A percentile compares a stretch with the other conserved stretches of the same genome.
Conservation (phyloP, 1,139 yeast genomes). For the Saccharomycopsis hybrid region DNA sequence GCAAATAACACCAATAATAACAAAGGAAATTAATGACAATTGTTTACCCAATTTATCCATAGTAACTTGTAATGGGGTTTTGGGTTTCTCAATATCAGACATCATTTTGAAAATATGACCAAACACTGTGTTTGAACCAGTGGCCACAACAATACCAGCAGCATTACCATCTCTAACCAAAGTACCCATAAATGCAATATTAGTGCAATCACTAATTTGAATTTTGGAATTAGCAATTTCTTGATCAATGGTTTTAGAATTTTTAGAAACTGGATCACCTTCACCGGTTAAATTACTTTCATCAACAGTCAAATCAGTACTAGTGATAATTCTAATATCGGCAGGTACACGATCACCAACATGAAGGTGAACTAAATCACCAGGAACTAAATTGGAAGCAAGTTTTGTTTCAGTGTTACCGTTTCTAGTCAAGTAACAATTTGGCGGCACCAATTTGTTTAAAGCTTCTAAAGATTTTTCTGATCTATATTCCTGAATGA, state of each 20-base stretch:
- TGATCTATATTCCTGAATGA: conserved; percentile 91
- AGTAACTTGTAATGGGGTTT: conserved; percentile 88
- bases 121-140: conserved; percentile 81
- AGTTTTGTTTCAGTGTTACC: conserved; percentile 70
- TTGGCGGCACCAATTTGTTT: conserved; percentile 87
- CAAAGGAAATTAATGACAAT: conserved; percentile 73
- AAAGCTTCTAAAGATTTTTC: conserved; percentile 91
- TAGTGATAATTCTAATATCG: conserved; percentile 71
- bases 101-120: conserved; percentile 90
- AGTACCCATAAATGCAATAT: conserved; percentile 93
- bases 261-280: conserved; percentile 73
- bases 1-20: conserved; percentile 80
- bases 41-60: conserved; percentile 95
- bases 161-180: conserved; percentile 94
- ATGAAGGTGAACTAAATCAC: conserved; percentile 79
- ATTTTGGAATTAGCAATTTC: conserved; percentile 32
- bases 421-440: conserved; percentile 80
- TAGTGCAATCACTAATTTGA: conserved; percentile 59
- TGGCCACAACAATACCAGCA: conserved; percentile 85
- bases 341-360: conserved; percentile 97
- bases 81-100: conserved; percentile 89
- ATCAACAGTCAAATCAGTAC: conserved; percentile 75
- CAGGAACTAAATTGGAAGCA: conserved; percentile 87
- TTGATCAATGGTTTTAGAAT: conserved; percentile 32
- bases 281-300: conserved; percentile 95